phyloP scores from a whole-genome alignment of 805 yeast species.

The Kodamaea fukazawae region DNA sequence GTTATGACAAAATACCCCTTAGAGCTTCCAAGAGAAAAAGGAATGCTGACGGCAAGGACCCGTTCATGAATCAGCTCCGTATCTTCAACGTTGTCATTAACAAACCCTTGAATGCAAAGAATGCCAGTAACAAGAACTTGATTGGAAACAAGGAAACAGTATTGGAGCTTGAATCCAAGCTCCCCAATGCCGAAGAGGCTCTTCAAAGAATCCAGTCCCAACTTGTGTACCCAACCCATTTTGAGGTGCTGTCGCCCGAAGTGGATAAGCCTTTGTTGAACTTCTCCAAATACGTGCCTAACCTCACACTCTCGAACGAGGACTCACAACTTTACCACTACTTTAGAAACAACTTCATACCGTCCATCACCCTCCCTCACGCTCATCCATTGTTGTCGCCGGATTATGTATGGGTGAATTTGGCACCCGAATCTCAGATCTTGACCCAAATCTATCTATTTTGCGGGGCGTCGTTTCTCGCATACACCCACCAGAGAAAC shows the following conservation, averaged over 20 bases:
- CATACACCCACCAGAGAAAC: slow-evolving; percentile 14
- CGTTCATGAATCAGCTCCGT: slow-evolving; percentile 2
- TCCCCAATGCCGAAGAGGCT: neutral
- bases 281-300: slow-evolving; percentile 9
- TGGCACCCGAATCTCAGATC: slow-evolving; percentile 57
- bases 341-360: slow-evolving; percentile 14
- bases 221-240: no score
- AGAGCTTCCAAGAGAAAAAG: slow-evolving; percentile 2
- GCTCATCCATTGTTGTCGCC: slow-evolving; percentile 17
- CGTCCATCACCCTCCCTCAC: slow-evolving; percentile 15
- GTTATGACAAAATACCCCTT: slow-evolving; percentile 8
- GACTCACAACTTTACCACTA: slow-evolving; percentile 12
- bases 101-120: slow-evolving; percentile 3
- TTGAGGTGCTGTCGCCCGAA: no score
- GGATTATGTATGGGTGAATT: slow-evolving; percentile 34
- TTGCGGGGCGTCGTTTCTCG: slow-evolving; percentile 15
- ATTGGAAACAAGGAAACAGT: slow-evolving; percentile 4
- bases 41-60: neutral
- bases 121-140: neutral
- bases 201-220: neutral
- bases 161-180: neutral
- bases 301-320: slow-evolving; percentile 5
- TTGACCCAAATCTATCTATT: slow-evolving; percentile 42
- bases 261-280: no score
- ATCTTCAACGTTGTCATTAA: slow-evolving; percentile 7